Evolutionary conservation across 306 rosid genomes (phyloP), one percentile per base, ranked within the genome.

Genomic region (Abrus pulchellus): DNA sequence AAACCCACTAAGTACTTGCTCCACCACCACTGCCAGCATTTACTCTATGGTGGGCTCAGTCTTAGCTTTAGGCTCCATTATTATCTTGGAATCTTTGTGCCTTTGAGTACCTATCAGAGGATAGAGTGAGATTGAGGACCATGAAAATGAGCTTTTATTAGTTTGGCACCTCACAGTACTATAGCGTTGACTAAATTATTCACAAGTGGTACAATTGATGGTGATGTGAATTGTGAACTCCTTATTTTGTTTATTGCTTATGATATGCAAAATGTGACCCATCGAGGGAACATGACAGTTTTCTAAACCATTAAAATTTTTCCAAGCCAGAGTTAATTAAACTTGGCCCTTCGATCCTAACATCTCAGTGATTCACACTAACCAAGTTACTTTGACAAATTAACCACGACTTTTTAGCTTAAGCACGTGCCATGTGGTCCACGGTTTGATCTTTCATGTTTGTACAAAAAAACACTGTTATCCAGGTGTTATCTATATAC

Each of bases 31-130:
- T 38, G 50, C 6, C 40, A 38, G 80, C 72, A 75, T 75, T 48
- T 61, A 61, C 34, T 36, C 49, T 2, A 3, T 61, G 72, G 80
- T 48, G 61, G 83, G 49, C 56, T 27, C 74, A 9, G 45, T 29
- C 29, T 38, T 40, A 13, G 64, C 83, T 72, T 72, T 80, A 1
- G 32, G 57, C 4, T 54, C 11, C 68, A 73, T 72, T 74, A 52
- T 41, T 72, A 43, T 53, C 9, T 80, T 52, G 74, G 75, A 62
- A 63, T 41, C 79, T 80, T 72, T n/a, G 62, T 30, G 2, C 29
- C 79, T 80, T 72, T 13, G 62, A 13, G 2, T 30, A n/a, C 33
- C 33, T 7, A 20, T 29, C 6, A 13, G 27, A 9, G 6, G 43
- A 69, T 13, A 12, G 7, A 14, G 7, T 11, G 13, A 3, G 12